Conservation (phyloP, 306 rosid species). For the Prosopis cineraria region DNA sequence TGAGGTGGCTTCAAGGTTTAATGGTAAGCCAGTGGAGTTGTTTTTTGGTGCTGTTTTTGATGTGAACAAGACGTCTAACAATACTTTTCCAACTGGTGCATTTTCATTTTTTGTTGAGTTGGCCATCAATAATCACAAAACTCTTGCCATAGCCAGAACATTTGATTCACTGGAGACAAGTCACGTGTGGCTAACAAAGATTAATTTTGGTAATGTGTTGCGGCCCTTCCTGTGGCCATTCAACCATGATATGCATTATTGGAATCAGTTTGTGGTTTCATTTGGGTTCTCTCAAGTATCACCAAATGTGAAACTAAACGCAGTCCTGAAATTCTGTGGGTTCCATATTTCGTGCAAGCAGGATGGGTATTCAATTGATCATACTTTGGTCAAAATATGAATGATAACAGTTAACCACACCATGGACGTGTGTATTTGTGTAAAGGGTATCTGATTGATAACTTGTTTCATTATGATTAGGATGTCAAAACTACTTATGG, state of each 20-base stretch:
- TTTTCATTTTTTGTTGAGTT: neutral
- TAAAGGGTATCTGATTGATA: too few species aligned
- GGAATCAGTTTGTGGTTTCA: conserved; percentile 16
- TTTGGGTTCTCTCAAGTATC: conserved; percentile 8
- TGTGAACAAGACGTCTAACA: neutral
- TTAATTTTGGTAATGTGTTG: neutral
- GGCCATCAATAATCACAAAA: neutral
- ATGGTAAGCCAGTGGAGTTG: conserved; percentile 12
- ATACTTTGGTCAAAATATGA: neutral
- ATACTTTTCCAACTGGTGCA: neutral
- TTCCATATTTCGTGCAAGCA: conserved; percentile 20
- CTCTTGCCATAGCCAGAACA: neutral
- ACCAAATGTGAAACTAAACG: conserved; percentile 1
- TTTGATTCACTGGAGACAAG: conserved; percentile 21
- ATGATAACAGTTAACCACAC: too few species aligned
- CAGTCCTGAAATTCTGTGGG: conserved; percentile 15
- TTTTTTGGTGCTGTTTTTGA: conserved; percentile 19
- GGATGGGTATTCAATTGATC: conserved; percentile 4
- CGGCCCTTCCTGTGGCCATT: conserved; percentile 21
- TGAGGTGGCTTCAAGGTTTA: conserved; percentile 23
- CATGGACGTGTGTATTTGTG: too few species aligned
- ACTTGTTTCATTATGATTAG: too few species aligned
- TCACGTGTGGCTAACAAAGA: neutral
- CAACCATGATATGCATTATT: neutral
- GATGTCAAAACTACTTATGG: too few species aligned